Percentiles rank a stretch among this genome's conserved stretches.
Evolutionary conservation across 2,329 filamentous ascomycete genomes (phyloP).

Genomic region (Beauveria caledonica): DNA sequence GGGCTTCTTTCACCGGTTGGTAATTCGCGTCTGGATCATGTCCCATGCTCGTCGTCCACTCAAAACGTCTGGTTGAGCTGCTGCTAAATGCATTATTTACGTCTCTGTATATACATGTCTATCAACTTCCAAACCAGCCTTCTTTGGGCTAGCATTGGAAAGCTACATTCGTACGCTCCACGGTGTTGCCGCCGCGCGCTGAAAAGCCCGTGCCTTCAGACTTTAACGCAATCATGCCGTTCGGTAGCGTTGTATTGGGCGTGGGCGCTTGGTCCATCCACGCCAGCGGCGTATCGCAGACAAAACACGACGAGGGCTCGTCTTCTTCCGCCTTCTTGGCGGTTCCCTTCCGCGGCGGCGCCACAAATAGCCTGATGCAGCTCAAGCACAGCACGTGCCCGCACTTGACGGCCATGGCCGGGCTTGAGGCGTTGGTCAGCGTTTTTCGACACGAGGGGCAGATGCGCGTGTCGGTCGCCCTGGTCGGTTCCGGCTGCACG

Average conservation of each 20-base stretch:
- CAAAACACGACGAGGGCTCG: conserved; percentile 57
- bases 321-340: conserved; percentile 33
- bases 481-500: conserved; percentile 50
- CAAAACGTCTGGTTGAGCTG: conserved; percentile 10
- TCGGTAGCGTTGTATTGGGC: conserved; percentile 49
- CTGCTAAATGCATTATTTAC: too few relatives aligned
- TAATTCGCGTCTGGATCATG: conserved; percentile 65
- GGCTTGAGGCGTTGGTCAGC: conserved; percentile 73
- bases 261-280: conserved; percentile 33
- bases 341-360: conserved; percentile 40
- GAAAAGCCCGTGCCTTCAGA: conserved; percentile 92
- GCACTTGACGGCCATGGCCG: conserved; percentile 77
- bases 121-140: neutral
- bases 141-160: conserved; percentile 60
- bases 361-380: conserved; percentile 79
- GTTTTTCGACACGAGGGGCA: conserved; percentile 84
- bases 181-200: conserved; percentile 72
- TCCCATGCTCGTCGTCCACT: conserved; percentile 20
- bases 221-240: conserved; percentile 69
- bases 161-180: conserved; percentile 68
- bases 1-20: conserved; percentile 62
- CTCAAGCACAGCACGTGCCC: conserved; percentile 85
- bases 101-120: neutral
- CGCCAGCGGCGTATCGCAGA: conserved; percentile 75
- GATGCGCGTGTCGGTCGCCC: conserved; percentile 36